These are phyloP conservation scores for Globisporangium polare DNA, from an alignment of 352 stramenopile genomes.

Conservation along the genomic window DNA sequence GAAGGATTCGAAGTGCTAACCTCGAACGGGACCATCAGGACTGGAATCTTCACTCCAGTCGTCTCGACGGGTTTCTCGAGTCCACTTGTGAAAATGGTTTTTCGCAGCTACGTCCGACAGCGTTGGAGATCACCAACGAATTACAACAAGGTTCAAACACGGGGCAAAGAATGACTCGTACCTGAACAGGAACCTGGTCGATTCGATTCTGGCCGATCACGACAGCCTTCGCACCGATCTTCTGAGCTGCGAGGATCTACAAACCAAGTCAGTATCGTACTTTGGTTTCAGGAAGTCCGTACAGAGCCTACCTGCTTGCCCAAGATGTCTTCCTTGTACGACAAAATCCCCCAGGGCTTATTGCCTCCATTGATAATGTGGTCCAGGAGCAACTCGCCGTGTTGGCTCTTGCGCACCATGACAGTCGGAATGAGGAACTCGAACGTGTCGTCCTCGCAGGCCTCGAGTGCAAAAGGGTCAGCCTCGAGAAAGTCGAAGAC, in stretches of 20 bases:
- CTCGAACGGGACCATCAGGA: constrained; percentile 55
- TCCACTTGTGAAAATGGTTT: constrained; percentile 35
- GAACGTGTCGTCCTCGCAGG: constrained; percentile 42
- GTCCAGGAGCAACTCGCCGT: constrained; percentile 54
- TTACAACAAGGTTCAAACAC: not conserved
- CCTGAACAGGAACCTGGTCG: constrained; percentile 39
- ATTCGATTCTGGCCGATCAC: constrained; percentile 56
- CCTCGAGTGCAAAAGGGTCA: constrained; percentile 57
- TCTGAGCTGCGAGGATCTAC: constrained; percentile 61
- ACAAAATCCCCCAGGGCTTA: constrained; percentile 40
- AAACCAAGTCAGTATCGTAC: not conserved
- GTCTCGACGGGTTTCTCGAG: constrained; percentile 33
- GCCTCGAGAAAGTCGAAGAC: constrained; percentile 72
- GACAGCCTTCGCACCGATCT: constrained; percentile 60
- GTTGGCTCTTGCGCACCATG: constrained; percentile 54
- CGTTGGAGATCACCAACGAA: no score
- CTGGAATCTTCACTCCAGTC: constrained; percentile 57
- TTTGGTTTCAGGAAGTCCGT: not conserved
- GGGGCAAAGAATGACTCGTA: constrained; percentile 15
- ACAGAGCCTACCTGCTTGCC: constrained; percentile 45
- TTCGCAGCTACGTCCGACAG: constrained; percentile 29
- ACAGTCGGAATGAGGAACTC: constrained; percentile 60
- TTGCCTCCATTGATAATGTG: constrained; percentile 35
- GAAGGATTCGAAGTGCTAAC: constrained; percentile 11
- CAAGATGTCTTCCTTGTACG: constrained; percentile 65